Base-by-base conservation (phyloP, 768 basidiomycete species). In the Rhodosporidiobolus sp. region DNA sequence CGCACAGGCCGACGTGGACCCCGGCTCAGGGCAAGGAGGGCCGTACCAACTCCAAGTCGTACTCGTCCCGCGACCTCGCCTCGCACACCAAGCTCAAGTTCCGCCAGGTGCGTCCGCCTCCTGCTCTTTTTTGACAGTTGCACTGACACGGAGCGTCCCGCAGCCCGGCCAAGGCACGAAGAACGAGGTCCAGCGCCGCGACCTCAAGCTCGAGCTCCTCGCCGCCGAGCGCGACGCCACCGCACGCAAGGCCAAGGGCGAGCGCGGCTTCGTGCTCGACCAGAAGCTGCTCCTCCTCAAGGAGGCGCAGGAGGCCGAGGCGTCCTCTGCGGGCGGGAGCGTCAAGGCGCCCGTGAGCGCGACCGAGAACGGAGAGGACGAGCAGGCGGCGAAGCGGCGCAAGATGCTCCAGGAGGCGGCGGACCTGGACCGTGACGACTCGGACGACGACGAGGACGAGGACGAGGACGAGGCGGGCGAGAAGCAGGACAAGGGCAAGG, bases 61-160 rank as follows among this genome's bases (percentile, higher is more conserved):
- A 89, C 83, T 95, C 93, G 9, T 89, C 91, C 79, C 87, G 91
- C 73, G 93, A 96, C 80, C 90, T 97, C 87, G 92, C 95, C 11
- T 85, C 92, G 4, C 91, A 97, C 81, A 99, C 95, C 3, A 95
- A 96, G 82, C 89, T 99, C 77, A 99, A 99, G 84, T 99, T 99
- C 83, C 88, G 95, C 88, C 91, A 70, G 66, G 86, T 67, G 32
- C 30, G 79, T 35, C 50, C 8, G 34, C 3, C 34, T 30, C 49
- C 35, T 11, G 2, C 12, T 48, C 52, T 0, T 3, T 17, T 28
- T 45, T 20, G 17, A 24, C 20, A 4, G 1, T 22, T 34, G 46
- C 3, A 28, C 32, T 49, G 38, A 38, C 52, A 43, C 48, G 38
- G 56, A 10, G 48, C 19, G n/a, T n/a, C 72, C 90, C 90, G 43